These are phyloP conservation scores for Wickerhamiella azyma DNA, from an alignment of 805 yeast genomes.

Conservation along the genomic window DNA sequence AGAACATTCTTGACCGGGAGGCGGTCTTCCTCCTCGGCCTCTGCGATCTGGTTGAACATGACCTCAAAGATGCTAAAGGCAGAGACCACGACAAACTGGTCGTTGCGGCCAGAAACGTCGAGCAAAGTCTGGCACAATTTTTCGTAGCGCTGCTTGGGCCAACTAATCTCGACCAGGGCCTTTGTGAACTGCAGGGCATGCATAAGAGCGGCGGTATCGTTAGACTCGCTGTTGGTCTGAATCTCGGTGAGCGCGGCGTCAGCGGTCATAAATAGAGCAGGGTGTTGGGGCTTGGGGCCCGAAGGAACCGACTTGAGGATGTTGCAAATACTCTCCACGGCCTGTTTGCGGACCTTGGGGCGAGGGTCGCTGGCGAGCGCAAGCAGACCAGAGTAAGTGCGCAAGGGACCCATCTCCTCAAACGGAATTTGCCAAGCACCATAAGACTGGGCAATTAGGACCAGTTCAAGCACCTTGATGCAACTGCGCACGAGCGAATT, in stretches of 20 bases:
- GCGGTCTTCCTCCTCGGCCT: slow-evolving; percentile 22
- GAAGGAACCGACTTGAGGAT: slow-evolving; percentile 53
- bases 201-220: slow-evolving; percentile 35
- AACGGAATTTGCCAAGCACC: slow-evolving; percentile 46
- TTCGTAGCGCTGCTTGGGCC: slow-evolving; percentile 65
- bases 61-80: slow-evolving; percentile 79
- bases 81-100: slow-evolving; percentile 69
- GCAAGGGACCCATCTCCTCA: slow-evolving; percentile 19
- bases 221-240: slow-evolving; percentile 24
- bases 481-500: slow-evolving; percentile 76
- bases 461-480: slow-evolving; percentile 70
- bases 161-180: slow-evolving; percentile 42
- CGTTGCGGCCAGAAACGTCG: slow-evolving; percentile 65
- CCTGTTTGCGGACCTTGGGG: slow-evolving; percentile 92
- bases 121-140: slow-evolving; percentile 62
- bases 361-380: slow-evolving; percentile 74
- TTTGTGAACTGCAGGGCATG: slow-evolving; percentile 68
- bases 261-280: slow-evolving; percentile 58
- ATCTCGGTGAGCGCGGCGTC: slow-evolving; percentile 45
- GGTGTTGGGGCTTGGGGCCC: slow-evolving; percentile 62
- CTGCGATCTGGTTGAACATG: slow-evolving; percentile 51
- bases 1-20: slow-evolving; percentile 49
- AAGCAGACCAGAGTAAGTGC: slow-evolving; percentile 19
- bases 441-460: slow-evolving; percentile 67
- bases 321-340: slow-evolving; percentile 69